These are phyloP conservation scores for Candida coleopterorum DNA, from an alignment of 805 yeast genomes.

Conservation along the genomic window DNA sequence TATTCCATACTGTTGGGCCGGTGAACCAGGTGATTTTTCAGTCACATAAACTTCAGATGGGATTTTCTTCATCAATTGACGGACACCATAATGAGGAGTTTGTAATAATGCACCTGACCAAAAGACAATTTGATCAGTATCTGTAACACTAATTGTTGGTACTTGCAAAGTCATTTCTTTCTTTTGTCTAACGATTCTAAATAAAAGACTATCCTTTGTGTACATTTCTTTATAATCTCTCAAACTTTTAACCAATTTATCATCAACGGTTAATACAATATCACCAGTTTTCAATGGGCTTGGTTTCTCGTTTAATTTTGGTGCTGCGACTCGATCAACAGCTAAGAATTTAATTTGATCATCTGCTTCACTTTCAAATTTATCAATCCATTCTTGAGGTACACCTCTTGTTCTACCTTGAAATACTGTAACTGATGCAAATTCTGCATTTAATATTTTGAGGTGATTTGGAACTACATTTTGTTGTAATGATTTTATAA, in stretches of 20 bases:
- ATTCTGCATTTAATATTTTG: slow-evolving; percentile 75
- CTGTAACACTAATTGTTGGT: slow-evolving; percentile 58
- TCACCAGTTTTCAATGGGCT: slow-evolving; percentile 61
- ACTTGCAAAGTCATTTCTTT: slow-evolving; percentile 56
- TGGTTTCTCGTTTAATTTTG: slow-evolving; percentile 22
- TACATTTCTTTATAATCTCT: slow-evolving; percentile 58
- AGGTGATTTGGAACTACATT: slow-evolving; percentile 46
- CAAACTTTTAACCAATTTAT: slow-evolving; percentile 56
- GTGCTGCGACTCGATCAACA: slow-evolving; percentile 62
- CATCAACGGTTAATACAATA: slow-evolving; percentile 68
- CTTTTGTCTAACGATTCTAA: slow-evolving; percentile 70
- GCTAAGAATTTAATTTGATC: slow-evolving; percentile 71
- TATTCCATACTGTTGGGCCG: slow-evolving; percentile 78
- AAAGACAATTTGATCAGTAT: slow-evolving; percentile 62
- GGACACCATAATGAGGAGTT: slow-evolving; percentile 88
- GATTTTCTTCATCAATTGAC: slow-evolving; percentile 70
- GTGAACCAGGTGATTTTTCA: slow-evolving; percentile 72
- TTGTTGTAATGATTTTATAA: slow-evolving; percentile 51
- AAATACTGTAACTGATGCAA: slow-evolving; percentile 59
- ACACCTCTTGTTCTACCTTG: slow-evolving; percentile 87
- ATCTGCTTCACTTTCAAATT: slow-evolving; percentile 55
- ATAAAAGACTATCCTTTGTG: slow-evolving; percentile 39
- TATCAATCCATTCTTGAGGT: slow-evolving; percentile 73
- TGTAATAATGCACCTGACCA: slow-evolving; percentile 88
- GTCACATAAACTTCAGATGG: slow-evolving; percentile 86